Percentiles rank a stretch among this genome's conserved stretches.
Evolutionary conservation across 2,329 filamentous ascomycete species (phyloP).

Genomic region (Phaeosphaeriaceae sp.): DNA sequence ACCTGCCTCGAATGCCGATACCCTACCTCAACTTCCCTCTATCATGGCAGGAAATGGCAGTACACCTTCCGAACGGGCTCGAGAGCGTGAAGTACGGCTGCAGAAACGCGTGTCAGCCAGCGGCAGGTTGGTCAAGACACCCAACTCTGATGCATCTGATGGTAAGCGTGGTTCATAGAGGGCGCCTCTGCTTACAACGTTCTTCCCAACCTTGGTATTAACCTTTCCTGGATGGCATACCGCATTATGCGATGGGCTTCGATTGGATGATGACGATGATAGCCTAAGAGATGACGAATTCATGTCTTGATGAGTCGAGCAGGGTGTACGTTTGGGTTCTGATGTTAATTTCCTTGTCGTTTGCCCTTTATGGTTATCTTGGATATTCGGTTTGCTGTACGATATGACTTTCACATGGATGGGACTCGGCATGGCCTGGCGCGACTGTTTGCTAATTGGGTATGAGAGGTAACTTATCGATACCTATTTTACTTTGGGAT

Average conservation of each 20-base stretch:
- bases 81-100: constrained; percentile 45
- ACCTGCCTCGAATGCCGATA: constrained; percentile 60
- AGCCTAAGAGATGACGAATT: constrained; percentile 3
- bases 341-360: not conserved
- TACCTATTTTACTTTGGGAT: no score
- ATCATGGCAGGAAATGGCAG: constrained; percentile 52
- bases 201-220: constrained; percentile 37
- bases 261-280: constrained; percentile 26
- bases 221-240: constrained; percentile 42
- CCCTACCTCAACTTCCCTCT: constrained; percentile 66
- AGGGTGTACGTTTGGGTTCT: not conserved
- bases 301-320: not conserved
- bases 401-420: not conserved
- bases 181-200: constrained; percentile 36
- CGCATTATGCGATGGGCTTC: constrained; percentile 39
- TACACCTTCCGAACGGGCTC: constrained; percentile 46
- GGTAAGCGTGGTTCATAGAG: constrained; percentile 44
- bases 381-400: constrained; percentile 1
- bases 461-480: not conserved
- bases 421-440: not conserved
- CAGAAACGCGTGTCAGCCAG: constrained; percentile 50
- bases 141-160: constrained; percentile 36
- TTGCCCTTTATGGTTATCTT: not conserved
- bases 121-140: constrained; percentile 49
- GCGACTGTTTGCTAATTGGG: not conserved